These are phyloP conservation scores for Casuarina glauca DNA, from an alignment of 306 rosid genomes.

Conservation along the genomic window DNA sequence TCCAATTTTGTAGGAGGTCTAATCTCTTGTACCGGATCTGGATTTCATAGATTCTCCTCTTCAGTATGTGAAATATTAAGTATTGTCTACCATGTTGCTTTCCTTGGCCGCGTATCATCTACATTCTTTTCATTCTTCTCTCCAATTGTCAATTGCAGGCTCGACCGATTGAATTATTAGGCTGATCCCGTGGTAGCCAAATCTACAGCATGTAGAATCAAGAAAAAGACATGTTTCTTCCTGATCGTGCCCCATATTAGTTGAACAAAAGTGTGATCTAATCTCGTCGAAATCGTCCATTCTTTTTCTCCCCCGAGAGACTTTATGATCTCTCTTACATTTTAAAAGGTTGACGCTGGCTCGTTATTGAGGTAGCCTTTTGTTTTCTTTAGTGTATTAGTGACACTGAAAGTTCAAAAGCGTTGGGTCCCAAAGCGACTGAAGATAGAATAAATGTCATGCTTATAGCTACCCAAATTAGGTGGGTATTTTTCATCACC, in stretches of 20 bases:
- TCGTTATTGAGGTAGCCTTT: too few species aligned
- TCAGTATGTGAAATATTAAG: background rate
- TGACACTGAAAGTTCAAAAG: too few species aligned
- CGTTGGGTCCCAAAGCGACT: too few species aligned
- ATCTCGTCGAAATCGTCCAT: background rate
- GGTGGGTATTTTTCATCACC: too few species aligned
- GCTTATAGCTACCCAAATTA: too few species aligned
- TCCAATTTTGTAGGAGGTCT: background rate
- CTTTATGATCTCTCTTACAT: too few species aligned
- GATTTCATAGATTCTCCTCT: background rate
- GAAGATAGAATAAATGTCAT: too few species aligned
- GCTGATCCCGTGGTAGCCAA: background rate
- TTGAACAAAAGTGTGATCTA: background rate
- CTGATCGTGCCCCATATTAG: background rate
- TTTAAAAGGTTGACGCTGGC: too few species aligned
- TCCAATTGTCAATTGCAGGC: background rate
- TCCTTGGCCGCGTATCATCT: background rate
- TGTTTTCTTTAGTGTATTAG: too few species aligned
- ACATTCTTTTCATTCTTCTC: background rate
- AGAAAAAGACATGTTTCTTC: background rate
- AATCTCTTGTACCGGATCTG: conserved; percentile 1
- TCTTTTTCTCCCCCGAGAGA: too few species aligned
- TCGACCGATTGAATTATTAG: background rate
- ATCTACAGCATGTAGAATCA: background rate
- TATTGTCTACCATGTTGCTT: background rate